These are phyloP conservation scores for Camellia oleifera DNA, from an alignment of 179 eudicot genomes.

Conservation along the genomic window DNA sequence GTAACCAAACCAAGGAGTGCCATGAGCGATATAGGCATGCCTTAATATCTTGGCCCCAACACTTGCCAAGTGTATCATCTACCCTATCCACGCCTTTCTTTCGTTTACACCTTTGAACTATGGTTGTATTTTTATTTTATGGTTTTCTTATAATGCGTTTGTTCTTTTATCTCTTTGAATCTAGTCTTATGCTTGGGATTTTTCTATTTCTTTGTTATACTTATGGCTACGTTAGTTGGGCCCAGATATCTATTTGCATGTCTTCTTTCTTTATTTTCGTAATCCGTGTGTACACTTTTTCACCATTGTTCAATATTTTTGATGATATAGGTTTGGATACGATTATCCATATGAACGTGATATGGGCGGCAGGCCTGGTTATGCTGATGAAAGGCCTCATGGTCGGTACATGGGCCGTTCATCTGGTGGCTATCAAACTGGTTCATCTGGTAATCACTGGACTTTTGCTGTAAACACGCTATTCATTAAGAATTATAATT, in stretches of 20 bases:
- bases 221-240: neutral
- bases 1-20: no score
- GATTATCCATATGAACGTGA: slow-evolving; percentile 80
- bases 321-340: slow-evolving; percentile 79
- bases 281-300: neutral
- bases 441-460: slow-evolving; percentile 42
- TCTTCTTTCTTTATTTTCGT: neutral
- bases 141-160: neutral
- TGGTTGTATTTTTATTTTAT: neutral
- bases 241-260: neutral
- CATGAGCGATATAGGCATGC: no score
- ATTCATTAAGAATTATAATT: neutral
- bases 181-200: neutral
- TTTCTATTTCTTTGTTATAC: neutral
- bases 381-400: slow-evolving; percentile 81
- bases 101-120: neutral
- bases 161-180: neutral
- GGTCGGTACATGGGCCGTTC: slow-evolving; percentile 76
- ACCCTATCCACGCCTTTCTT: neutral
- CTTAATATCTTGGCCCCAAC: no score
- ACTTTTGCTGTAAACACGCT: neutral
- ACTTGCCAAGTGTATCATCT: neutral
- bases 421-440: slow-evolving; percentile 81
- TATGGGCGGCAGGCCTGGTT: slow-evolving; percentile 75
- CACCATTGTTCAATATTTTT: neutral